phyloP scores from a whole-genome alignment of 139 green algal genomes.

The Coccomyxa sp. region DNA sequence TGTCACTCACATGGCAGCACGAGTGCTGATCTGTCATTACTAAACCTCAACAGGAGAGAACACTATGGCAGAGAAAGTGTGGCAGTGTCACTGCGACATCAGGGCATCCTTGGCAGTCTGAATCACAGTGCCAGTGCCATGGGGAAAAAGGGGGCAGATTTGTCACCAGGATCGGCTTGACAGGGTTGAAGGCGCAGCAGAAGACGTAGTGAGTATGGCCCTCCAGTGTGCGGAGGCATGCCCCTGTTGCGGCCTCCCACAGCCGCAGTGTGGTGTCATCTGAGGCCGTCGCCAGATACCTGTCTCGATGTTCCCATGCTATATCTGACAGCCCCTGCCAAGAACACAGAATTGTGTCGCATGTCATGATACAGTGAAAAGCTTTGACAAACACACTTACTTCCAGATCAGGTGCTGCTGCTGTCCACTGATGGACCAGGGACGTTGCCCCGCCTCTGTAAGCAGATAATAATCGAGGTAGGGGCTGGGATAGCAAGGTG shows the following conservation, averaged over 20 bases:
- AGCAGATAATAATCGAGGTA: too few species aligned
- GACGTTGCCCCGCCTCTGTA: too few species aligned
- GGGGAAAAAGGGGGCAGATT: neutral
- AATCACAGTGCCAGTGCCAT: neutral
- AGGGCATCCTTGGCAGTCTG: too few species aligned
- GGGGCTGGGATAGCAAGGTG: too few species aligned
- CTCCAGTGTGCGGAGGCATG: constrained; percentile 46
- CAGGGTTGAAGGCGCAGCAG: constrained; percentile 74
- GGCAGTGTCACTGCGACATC: too few species aligned
- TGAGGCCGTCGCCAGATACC: constrained; percentile 55
- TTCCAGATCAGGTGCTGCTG: neutral
- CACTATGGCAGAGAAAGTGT: too few species aligned
- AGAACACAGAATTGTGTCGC: neutral
- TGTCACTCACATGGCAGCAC: too few species aligned
- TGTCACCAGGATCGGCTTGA: neutral
- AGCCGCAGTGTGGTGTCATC: constrained; percentile 60
- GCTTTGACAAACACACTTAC: neutral
- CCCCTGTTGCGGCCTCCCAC: constrained; percentile 60
- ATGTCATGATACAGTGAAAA: neutral
- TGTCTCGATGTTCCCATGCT: constrained; percentile 58
- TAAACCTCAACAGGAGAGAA: too few species aligned
- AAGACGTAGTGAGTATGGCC: constrained; percentile 88
- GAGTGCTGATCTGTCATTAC: too few species aligned
- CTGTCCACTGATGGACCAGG: neutral
- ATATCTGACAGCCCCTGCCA: constrained; percentile 73